Evolutionary conservation across 768 basidiomycete genomes (phyloP), one percentile per base, ranked within the genome.

Genomic region (Mycena vitilis): DNA sequence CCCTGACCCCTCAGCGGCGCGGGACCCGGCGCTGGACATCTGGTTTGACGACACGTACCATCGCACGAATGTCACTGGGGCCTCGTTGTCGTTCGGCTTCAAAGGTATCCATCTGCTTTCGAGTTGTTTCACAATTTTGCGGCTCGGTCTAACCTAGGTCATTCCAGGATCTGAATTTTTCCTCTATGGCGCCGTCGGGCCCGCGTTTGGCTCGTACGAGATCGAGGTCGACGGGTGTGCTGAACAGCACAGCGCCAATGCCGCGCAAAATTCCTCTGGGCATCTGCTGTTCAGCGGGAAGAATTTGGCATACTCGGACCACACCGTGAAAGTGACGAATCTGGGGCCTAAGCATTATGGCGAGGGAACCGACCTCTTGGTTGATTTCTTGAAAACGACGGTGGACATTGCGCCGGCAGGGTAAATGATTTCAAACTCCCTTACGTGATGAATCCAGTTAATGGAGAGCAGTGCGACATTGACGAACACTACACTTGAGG

Each of bases 31-130:
- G 23, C 45, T 57, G 25, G 62, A 53, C 47, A 53, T 54, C n/a
- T 73, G 71, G 71, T 66, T 69, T n/a, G 69, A 71, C 70, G 57
- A 22, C 23, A 73, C 71, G 51, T 70, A 63, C 38, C 71, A 73
- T 45, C 51, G 49, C 22, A 70, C 69, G 9, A 72, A 69, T 45
- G 62, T 66, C 42, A 60, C 56, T 2, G 65, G 65, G 13, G 69
- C 69, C n/a, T 59, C 55, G 5, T 65, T 72, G 40, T 55, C 42
- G 8, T 72, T 66, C 30, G 30, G 13, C 5, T 72, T 72, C 68
- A 70, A 53, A 58, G 71, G 71, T 63, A n/a, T 66, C 56, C 38
- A n/a, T n/a, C 51, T 20, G 45, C 23, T n/a, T 30, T 18, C 5
- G 30, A 30, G 30, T 30, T 30, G 30, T 2, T 30, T 30, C 2